Conservation (phyloP, 2,329 filamentous ascomycete genomes). For the Fusarium multiceps region DNA sequence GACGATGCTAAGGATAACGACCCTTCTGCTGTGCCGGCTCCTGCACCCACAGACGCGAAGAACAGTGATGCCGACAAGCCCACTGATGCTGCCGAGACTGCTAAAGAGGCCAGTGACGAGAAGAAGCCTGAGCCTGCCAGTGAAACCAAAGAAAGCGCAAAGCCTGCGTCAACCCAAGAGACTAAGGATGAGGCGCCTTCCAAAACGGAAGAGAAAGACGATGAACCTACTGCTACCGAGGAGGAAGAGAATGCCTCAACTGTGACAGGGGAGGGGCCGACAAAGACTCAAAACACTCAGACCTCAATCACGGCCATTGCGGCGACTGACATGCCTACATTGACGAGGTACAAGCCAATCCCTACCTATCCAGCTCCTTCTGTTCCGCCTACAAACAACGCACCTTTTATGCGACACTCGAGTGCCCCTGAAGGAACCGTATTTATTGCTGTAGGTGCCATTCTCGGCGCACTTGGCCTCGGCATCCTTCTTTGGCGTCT, state of each 20-base stretch:
- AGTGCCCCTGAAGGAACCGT: slow-evolving; percentile 90
- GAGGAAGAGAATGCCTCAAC: slow-evolving; percentile 38
- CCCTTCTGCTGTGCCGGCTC: slow-evolving; percentile 24
- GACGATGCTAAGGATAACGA: slow-evolving; percentile 32
- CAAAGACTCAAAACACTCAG: slow-evolving; percentile 25
- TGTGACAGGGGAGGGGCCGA: slow-evolving; percentile 24
- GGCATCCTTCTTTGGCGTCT: slow-evolving; percentile 89
- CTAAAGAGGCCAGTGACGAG: slow-evolving; percentile 11
- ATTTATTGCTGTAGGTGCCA: slow-evolving; percentile 93
- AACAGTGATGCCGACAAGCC: slow-evolving; percentile 23
- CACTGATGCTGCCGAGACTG: slow-evolving; percentile 12
- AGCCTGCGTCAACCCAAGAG: slow-evolving; percentile 26
- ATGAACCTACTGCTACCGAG: slow-evolving; percentile 23
- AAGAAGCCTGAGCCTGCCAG: slow-evolving; percentile 22
- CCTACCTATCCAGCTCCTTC: slow-evolving; percentile 75
- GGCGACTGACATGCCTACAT: slow-evolving; percentile 53
- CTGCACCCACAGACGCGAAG: slow-evolving; percentile 35
- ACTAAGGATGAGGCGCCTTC: slow-evolving; percentile 23
- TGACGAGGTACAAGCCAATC: slow-evolving; percentile 54
- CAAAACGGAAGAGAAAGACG: slow-evolving; percentile 27
- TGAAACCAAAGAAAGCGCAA: slow-evolving; percentile 21
- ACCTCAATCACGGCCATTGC: slow-evolving; percentile 30
- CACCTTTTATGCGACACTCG: slow-evolving; percentile 92
- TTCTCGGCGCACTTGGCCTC: slow-evolving; percentile 83
- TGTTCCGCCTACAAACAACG: slow-evolving; percentile 84